phyloP scores from a whole-genome alignment of 2,329 filamentous ascomycete species.

The Verticillium dahliae region DNA sequence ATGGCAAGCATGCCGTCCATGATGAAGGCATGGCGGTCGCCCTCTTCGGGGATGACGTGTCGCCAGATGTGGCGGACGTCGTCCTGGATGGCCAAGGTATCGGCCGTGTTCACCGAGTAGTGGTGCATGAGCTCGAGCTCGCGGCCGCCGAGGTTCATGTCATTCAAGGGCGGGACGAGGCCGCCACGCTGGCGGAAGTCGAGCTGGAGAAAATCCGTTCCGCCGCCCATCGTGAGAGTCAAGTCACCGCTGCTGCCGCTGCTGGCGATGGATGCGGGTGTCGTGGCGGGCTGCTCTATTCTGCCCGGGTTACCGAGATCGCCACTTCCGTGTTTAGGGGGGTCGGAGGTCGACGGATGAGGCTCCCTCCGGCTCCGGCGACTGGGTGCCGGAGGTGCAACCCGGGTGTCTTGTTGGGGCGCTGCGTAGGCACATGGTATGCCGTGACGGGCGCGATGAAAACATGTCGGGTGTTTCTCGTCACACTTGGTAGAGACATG shows the following conservation, averaged over 20 bases:
- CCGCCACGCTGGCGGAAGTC: neutral
- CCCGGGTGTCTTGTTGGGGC: neutral
- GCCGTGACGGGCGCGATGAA: slow-evolving; percentile 21
- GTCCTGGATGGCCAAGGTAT: slow-evolving; percentile 13
- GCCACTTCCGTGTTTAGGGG: too few relatives aligned
- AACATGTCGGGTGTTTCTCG: slow-evolving; percentile 20
- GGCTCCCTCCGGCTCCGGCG: neutral
- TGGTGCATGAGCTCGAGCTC: slow-evolving; percentile 23
- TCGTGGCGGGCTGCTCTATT: neutral
- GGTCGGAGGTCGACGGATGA: neutral
- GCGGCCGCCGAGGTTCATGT: slow-evolving; percentile 2
- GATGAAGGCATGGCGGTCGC: slow-evolving; percentile 19
- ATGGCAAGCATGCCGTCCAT: slow-evolving; percentile 23
- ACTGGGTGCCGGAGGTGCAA: neutral
- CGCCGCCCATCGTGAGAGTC: neutral
- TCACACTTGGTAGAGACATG: slow-evolving; percentile 10
- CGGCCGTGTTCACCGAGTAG: slow-evolving; percentile 17
- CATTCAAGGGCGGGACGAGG: neutral
- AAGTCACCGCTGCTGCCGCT: neutral
- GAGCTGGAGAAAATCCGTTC: neutral
- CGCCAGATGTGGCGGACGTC: slow-evolving; percentile 21
- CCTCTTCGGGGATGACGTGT: slow-evolving; percentile 17
- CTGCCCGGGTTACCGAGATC: neutral
- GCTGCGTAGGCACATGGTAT: slow-evolving; percentile 18
- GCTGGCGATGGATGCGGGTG: neutral